Evolutionary conservation across 2,329 filamentous ascomycete genomes (phyloP).

Genomic region (Penicillium sp.): DNA sequence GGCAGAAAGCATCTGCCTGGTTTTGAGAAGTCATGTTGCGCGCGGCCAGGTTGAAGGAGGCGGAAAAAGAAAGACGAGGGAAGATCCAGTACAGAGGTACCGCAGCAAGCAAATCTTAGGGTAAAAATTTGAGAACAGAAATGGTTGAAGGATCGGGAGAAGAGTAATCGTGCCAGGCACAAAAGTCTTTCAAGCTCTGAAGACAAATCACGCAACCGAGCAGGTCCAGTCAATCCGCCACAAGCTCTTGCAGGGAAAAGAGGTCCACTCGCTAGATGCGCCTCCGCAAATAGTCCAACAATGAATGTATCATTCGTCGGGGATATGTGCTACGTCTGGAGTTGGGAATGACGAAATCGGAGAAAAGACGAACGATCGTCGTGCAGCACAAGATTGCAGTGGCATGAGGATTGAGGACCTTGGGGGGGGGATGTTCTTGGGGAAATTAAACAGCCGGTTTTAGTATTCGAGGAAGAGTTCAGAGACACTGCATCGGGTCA

Average conservation of each 20-base stretch:
- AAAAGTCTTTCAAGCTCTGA: not conserved
- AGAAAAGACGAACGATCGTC: constrained; percentile 17
- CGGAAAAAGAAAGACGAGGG: constrained; percentile 2
- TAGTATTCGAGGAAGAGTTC: not conserved
- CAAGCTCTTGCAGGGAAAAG: not conserved
- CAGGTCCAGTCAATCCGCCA: not conserved
- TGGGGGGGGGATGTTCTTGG: constrained; percentile 1
- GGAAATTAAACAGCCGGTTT: not conserved
- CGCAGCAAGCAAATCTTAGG: constrained; percentile 3
- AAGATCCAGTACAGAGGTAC: not conserved
- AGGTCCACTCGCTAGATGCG: not conserved
- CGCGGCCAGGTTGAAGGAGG: constrained; percentile 5
- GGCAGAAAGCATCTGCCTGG: constrained; percentile 34
- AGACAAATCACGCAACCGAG: constrained; percentile 8
- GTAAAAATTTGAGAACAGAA: constrained; percentile 3
- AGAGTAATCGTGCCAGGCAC: constrained; percentile 7
- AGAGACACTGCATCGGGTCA: not conserved
- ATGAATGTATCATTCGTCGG: constrained; percentile 13
- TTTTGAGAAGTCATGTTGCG: constrained; percentile 32
- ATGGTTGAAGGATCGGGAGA: constrained; percentile 4
- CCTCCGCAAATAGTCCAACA: constrained; percentile 9
- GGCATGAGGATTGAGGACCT: constrained; percentile 15
- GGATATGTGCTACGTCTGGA: constrained; percentile 1
- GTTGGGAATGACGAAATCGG: constrained; percentile 18
- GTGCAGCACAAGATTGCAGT: constrained; percentile 12